phyloP scores from a whole-genome alignment of 441 rosid species.

The Euphorbia celastroides region DNA sequence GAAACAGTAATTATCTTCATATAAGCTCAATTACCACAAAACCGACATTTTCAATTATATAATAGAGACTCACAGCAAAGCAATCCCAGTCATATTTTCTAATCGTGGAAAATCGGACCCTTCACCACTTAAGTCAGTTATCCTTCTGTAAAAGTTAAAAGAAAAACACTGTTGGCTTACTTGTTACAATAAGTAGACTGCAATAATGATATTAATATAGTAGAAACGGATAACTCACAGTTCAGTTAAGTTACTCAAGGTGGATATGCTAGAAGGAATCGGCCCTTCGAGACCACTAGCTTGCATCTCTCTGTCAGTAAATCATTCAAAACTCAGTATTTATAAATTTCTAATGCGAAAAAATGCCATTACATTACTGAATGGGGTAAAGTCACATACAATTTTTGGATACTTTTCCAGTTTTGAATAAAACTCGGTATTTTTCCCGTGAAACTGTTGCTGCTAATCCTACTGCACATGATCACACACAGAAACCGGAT shows the following conservation, averaged over 20 bases:
- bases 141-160: background rate
- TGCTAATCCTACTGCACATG: constrained; percentile 34
- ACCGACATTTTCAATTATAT: background rate
- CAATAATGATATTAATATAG: background rate
- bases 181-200: background rate
- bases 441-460: constrained; percentile 34
- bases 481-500: background rate
- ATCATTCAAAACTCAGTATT: background rate
- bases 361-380: background rate
- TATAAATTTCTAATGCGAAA: background rate
- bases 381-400: constrained; percentile 18
- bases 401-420: constrained; percentile 27
- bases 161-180: background rate
- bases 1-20: constrained; percentile 9
- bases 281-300: constrained; percentile 43
- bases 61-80: constrained; percentile 22
- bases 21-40: background rate
- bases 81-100: constrained; percentile 20
- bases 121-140: constrained; percentile 28
- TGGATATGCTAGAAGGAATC: constrained; percentile 31
- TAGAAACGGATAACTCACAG: constrained; percentile 30
- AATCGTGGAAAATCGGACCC: constrained; percentile 29
- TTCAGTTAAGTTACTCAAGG: constrained; percentile 22
- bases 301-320: constrained; percentile 33
- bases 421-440: constrained; percentile 20